Evolutionary conservation across 2,329 filamentous ascomycete genomes (phyloP).

Genomic region (Neonectria sp.): DNA sequence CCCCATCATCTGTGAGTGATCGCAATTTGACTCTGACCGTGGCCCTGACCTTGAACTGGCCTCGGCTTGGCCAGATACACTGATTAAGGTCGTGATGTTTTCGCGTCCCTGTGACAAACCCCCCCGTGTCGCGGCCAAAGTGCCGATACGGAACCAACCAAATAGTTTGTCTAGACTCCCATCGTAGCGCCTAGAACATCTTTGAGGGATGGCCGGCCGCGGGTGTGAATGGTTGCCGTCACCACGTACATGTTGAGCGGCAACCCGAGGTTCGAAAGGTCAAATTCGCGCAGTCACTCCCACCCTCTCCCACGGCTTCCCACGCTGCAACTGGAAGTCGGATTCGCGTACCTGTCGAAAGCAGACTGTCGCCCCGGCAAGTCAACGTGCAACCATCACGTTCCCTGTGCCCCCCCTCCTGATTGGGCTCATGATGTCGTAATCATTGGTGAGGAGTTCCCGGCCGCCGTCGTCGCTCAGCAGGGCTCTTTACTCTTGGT

Average conservation of each 20-base stretch:
- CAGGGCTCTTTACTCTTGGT: conserved; percentile 34
- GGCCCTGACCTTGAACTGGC: conserved; percentile 1
- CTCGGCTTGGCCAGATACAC: background rate
- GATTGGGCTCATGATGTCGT: conserved; percentile 45
- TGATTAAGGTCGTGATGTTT: conserved; percentile 12
- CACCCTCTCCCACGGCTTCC: conserved; percentile 24
- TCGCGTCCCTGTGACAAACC: conserved; percentile 17
- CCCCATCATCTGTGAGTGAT: conserved; percentile 1
- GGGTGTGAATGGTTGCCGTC: conserved; percentile 33
- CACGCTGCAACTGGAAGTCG: conserved; percentile 21
- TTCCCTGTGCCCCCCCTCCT: conserved; percentile 38
- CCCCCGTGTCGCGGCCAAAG: conserved; percentile 10
- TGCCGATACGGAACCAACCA: conserved; percentile 21
- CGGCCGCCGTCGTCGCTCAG: conserved; percentile 38
- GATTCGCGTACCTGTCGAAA: conserved; percentile 31
- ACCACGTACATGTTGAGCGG: conserved; percentile 30
- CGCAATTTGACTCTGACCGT: conserved; percentile 9
- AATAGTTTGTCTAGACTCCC: conserved; percentile 1
- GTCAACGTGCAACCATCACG: conserved; percentile 43
- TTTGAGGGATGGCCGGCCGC: conserved; percentile 37
- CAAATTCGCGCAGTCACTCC: conserved; percentile 44
- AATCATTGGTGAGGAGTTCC: conserved; percentile 37
- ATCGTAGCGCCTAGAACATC: conserved; percentile 28
- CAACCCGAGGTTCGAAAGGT: conserved; percentile 27
- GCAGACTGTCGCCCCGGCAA: conserved; percentile 22